Percentiles rank a stretch among this genome's conserved stretches.
Conservation (phyloP, 2,329 filamentous ascomycete species). For the Ceratocystis huliohia region DNA sequence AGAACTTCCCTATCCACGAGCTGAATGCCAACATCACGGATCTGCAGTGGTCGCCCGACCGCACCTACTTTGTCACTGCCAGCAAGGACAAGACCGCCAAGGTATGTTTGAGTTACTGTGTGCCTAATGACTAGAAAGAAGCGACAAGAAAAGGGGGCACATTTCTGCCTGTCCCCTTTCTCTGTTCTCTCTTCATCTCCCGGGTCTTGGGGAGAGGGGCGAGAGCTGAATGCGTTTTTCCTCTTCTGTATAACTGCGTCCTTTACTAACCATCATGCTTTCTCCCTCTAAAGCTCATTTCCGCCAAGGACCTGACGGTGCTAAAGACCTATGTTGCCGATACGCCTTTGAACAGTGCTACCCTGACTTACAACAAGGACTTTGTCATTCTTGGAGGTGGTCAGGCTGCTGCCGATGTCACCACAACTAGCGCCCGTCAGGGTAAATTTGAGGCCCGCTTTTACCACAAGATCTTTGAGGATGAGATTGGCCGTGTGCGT, state of each 20-base stretch:
- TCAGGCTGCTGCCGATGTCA: conserved; percentile 98
- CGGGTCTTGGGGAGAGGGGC: too few relatives aligned
- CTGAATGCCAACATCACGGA: conserved; percentile 74
- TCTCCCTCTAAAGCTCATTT: conserved; percentile 49
- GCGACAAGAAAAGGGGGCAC: too few relatives aligned
- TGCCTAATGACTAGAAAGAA: neutral
- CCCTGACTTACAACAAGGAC: conserved; percentile 90
- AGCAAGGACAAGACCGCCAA: conserved; percentile 97
- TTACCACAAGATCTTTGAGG: conserved; percentile 99
- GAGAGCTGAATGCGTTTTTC: neutral
- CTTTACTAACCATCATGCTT: neutral
- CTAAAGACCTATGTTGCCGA: conserved; percentile 88
- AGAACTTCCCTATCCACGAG: conserved; percentile 72
- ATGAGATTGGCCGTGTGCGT: conserved; percentile 92
- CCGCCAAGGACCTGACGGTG: conserved; percentile 72
- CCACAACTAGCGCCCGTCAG: conserved; percentile 81
- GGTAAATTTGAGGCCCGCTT: conserved; percentile 99
- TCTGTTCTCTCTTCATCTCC: too few relatives aligned
- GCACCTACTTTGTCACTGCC: conserved; percentile 96
- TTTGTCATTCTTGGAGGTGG: conserved; percentile 96
- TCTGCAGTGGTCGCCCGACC: conserved; percentile 85
- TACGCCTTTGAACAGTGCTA: conserved; percentile 90
- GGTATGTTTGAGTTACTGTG: conserved; percentile 34
- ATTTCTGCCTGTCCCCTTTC: too few relatives aligned
- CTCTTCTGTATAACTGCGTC: neutral